Evolutionary conservation across 2,329 filamentous ascomycete genomes (phyloP).

Genomic region (Neocucurbitaria cava): DNA sequence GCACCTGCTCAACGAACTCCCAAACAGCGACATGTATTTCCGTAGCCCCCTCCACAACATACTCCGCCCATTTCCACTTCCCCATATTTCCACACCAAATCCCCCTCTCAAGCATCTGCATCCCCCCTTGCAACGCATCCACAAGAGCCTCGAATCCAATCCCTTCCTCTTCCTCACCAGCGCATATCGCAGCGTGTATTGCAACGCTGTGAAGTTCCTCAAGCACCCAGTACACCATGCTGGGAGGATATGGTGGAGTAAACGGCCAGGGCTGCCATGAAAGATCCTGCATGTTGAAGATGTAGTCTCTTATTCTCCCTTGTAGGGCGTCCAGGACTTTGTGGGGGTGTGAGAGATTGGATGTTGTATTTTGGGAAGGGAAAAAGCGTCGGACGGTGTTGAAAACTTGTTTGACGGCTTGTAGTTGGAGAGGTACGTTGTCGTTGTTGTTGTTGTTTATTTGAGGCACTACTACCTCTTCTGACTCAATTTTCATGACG

Average conservation of each 20-base stretch:
- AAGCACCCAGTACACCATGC: not conserved
- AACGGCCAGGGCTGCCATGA: not conserved
- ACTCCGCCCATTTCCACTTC: not conserved
- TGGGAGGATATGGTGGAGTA: not conserved
- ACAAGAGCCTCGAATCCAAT: not conserved
- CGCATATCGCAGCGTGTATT: not conserved
- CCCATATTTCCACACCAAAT: not conserved
- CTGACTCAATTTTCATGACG: no score
- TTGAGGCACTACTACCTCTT: no score
- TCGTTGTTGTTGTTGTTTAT: not conserved
- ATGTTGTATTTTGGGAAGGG: not conserved
- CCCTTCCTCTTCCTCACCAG: not conserved
- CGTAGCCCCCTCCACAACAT: not conserved
- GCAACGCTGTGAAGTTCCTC: not conserved
- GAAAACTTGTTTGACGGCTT: not conserved
- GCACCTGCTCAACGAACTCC: not conserved
- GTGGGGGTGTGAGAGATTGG: not conserved
- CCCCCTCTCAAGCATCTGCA: not conserved
- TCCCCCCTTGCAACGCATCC: not conserved
- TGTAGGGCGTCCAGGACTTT: not conserved
- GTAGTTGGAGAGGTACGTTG: not conserved
- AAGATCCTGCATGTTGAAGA: not conserved
- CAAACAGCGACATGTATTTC: not conserved
- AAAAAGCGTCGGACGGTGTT: not conserved
- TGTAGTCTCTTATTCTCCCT: not conserved